Base-by-base conservation (phyloP, 2,329 filamentous ascomycete species). In the Fusarium verticillioides region DNA sequence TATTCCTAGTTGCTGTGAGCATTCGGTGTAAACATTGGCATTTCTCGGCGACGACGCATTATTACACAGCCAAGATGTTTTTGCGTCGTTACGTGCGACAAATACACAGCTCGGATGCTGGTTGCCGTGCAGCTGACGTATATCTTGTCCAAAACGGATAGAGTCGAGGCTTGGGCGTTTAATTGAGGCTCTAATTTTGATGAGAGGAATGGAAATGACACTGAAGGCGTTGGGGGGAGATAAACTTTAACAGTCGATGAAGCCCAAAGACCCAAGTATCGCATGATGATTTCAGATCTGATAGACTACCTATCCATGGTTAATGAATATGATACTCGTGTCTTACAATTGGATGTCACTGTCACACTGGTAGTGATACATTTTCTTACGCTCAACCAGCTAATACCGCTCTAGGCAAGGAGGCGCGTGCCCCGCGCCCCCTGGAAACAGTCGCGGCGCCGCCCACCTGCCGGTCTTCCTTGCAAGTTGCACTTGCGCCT, bases 381-480 rank as follows among this genome's bases (percentile, higher is more conserved):
- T 34, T 23, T 42, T 1, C 34, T 26, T 18, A 16, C 39, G 34
- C 39, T 21, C 28, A 26, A 26, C 36, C 30, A 36, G 13, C 16
- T 59, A 47, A 56, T 52, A 49, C 72, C 60, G 21, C 60, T 71
- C 57, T 57, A 43, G 72, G 72, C 21, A 74, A 74, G 49, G 60
- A 63, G 70, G 71, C 71, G 70, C 60, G 71, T 74, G 71, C 71
- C 52, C 52, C 52, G 21, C 60, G 52, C 49, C 63, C 68, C 69
- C 52, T 73, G 60, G 47, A 66, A 30, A 44, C 32, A 13, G 50
- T 68, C 47, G 49, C 65, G 50, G 52, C 46, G 47, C 59, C 70
- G 52, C 70, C 70, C 71, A 74, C 70, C 59, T 73, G 44, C 71
- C 66, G 63, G 43, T 59, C 50, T 28, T 53, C 40, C 30, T 19